Percentiles rank a stretch among this genome's conserved stretches.
Conservation (phyloP, 2,329 filamentous ascomycete species). For the Cladosporium colombiae region DNA sequence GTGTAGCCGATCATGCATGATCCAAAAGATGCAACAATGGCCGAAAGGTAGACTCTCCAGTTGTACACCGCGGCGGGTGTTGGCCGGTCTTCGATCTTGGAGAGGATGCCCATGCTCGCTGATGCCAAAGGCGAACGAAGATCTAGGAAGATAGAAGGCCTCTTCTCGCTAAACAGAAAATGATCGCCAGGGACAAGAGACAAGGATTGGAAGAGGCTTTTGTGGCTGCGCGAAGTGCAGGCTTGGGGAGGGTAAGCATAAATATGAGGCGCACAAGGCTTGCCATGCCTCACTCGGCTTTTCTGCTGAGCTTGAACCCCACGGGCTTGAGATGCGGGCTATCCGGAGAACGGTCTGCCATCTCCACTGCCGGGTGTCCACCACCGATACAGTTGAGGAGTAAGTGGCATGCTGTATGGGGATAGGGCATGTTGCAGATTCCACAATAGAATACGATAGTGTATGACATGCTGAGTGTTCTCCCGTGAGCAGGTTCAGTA, state of each 20-base stretch:
- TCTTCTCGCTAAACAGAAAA: neutral
- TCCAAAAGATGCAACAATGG: conserved; percentile 53
- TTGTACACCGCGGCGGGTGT: conserved; percentile 57
- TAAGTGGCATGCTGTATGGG: neutral
- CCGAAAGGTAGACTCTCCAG: conserved; percentile 54
- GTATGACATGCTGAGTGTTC: conserved; percentile 6
- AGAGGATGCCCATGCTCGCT: conserved; percentile 16
- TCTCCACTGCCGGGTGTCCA: conserved; percentile 16
- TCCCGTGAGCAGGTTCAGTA: neutral
- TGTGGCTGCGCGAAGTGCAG: conserved; percentile 16
- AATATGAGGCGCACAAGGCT: conserved; percentile 2
- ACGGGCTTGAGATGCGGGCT: conserved; percentile 18
- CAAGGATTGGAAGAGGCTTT: conserved; percentile 1
- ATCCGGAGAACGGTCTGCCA: conserved; percentile 15
- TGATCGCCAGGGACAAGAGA: neutral
- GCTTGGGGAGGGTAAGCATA: conserved; percentile 14
- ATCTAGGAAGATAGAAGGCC: neutral
- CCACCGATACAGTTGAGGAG: conserved; percentile 9
- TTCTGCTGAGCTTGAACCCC: conserved; percentile 16
- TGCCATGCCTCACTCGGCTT: conserved; percentile 8
- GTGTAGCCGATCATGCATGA: conserved; percentile 63
- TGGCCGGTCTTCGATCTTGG: conserved; percentile 38
- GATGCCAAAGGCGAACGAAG: neutral
- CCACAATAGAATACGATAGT: conserved; percentile 10
- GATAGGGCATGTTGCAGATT: conserved; percentile 11